Evolutionary conservation across 768 basidiomycete species (phyloP), one percentile per base, ranked within the genome.

Genomic region (Tulasnella sp.): DNA sequence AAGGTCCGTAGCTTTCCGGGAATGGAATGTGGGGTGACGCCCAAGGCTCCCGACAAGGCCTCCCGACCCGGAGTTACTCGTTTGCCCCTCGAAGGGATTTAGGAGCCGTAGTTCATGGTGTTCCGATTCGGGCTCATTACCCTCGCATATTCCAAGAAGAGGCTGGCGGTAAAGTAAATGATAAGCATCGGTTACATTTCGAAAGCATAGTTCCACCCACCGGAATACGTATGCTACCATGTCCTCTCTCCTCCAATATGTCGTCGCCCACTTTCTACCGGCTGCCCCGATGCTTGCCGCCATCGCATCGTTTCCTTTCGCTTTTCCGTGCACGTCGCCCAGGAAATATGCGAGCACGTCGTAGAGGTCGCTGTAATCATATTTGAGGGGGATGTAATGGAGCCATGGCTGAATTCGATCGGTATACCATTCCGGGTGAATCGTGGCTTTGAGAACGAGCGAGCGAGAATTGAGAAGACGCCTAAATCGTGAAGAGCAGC

Each of bases 331-430:
- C 16, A 86, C 86, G 80, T 88, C 87, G 0, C 92, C 91, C 0
- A 89, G 88, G 84, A 93, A 93, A 85, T 94, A 95, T 0, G 90
- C 84, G 69, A 92, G 86, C 4, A 89, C 85, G 80, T 94, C 93
- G 82, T 92, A 88, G 5, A 94, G 83, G 82, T 93, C 92, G 0
- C 88, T 86, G 18, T 91, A 86, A 79, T 91, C 90, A 0, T 90
- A 78, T 77, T 86, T 84, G 78, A 93, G 85, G 2, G 92, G 92
- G 0, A 93, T 86, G 81, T 93, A 93, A 83, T 93, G 92, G 13
- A 92, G 85, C 91, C 91, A 93, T 0, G 91, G 90, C 42, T 85
- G 86, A 70, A 91, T 85, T 13, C 90, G 87, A 77, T 90, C 88
- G 18, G 83, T 85, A 79, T 81, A 90, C 92, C 92, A 93, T 83